Conservation (phyloP, 23 red algal genomes). For the Gracilaria domingensis region DNA sequence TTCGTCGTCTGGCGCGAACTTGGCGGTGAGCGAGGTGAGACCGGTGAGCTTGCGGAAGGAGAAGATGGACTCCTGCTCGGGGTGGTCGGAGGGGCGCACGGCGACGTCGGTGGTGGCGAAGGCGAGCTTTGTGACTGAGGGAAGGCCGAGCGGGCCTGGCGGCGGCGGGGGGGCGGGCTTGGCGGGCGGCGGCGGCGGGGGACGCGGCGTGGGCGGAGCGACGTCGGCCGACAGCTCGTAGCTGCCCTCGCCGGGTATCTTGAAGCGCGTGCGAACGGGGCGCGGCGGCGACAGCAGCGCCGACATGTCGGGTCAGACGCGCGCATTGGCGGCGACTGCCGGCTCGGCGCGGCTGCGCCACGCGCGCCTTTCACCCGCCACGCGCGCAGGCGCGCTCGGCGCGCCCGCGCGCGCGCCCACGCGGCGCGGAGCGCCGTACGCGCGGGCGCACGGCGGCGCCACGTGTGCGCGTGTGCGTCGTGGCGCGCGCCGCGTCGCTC, state of each 20-base stretch:
- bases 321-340: neutral
- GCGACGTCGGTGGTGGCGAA: constrained; percentile 63
- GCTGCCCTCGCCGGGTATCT: constrained; percentile 79
- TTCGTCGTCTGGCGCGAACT: constrained; percentile 33
- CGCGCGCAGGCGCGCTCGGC: constrained; percentile 29
- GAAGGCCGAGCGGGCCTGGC: constrained; percentile 53
- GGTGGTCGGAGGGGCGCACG: constrained; percentile 34
- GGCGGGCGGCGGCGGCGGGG: constrained; percentile 32
- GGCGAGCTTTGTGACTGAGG: constrained; percentile 68
- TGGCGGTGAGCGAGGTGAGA: constrained; percentile 41
- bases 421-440: neutral
- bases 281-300: constrained; percentile 77
- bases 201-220: constrained; percentile 36
- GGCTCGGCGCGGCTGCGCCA: neutral
- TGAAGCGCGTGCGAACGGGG: constrained; percentile 77
- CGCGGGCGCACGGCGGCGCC: neutral
- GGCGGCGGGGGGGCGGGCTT: constrained; percentile 29
- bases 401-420: neutral
- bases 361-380: constrained; percentile 32
- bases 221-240: constrained; percentile 75
- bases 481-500: neutral
- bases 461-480: constrained; percentile 6
- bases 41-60: constrained; percentile 66
- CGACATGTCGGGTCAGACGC: constrained; percentile 42
- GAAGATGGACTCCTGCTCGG: constrained; percentile 46